Evolutionary conservation across 2,329 filamentous ascomycete genomes (phyloP).

Genomic region (Sphaceloma murrayae): DNA sequence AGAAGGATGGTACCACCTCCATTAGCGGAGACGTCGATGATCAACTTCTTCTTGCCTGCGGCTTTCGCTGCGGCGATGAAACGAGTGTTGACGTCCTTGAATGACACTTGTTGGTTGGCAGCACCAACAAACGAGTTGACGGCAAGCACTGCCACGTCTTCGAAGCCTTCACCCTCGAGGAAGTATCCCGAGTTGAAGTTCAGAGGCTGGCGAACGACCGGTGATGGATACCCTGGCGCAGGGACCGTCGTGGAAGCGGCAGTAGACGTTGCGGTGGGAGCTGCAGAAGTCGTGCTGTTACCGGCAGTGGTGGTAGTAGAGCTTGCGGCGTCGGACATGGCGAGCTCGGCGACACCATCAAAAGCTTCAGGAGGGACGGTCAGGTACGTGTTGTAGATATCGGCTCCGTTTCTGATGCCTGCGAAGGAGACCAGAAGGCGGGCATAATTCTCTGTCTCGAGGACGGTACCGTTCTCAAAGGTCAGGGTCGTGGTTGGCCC

Average conservation of each 20-base stretch:
- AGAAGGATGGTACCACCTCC: conserved; percentile 50
- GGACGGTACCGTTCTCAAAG: conserved; percentile 38
- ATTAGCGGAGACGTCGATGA: conserved; percentile 51
- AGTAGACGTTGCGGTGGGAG: conserved; percentile 16
- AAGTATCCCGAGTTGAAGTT: conserved; percentile 41
- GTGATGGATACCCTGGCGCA: conserved; percentile 37
- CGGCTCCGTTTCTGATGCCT: conserved; percentile 35
- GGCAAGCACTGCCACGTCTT: conserved; percentile 38
- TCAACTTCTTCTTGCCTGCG: conserved; percentile 49
- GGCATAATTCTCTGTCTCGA: conserved; percentile 36
- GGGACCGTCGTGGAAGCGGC: conserved; percentile 23
- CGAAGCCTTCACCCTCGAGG: conserved; percentile 36
- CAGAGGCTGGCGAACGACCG: conserved; percentile 31
- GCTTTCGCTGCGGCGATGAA: conserved; percentile 37
- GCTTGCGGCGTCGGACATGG: conserved; percentile 17
- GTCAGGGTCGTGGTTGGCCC: conserved; percentile 35
- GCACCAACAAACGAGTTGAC: conserved; percentile 35
- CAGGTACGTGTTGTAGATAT: conserved; percentile 34
- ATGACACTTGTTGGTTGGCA: conserved; percentile 26
- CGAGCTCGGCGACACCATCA: conserved; percentile 22
- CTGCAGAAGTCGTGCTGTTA: conserved; percentile 18
- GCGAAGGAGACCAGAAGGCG: conserved; percentile 34
- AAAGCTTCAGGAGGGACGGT: conserved; percentile 19
- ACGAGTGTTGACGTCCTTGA: conserved; percentile 35
- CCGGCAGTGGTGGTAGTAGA: conserved; percentile 13